A percentile compares a stretch with the other conserved stretches of the same genome.
Evolutionary conservation across 441 rosid species (phyloP).

Genomic region (Cnidoscolus chayamansa): DNA sequence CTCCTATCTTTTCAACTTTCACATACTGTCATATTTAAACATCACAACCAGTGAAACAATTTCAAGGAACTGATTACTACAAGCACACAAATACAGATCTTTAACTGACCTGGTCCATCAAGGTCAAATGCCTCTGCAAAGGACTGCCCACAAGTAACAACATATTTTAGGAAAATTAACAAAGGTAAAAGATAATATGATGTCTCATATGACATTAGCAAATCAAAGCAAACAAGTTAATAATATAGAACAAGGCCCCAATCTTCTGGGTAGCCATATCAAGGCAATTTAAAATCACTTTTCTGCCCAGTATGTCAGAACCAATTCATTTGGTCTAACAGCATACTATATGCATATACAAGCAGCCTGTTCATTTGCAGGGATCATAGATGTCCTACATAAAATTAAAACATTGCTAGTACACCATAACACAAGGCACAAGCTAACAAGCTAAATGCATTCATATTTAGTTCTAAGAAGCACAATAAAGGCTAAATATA

Average conservation of each 20-base stretch:
- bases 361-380: not conserved
- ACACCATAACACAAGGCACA: no score
- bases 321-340: not conserved
- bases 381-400: no score
- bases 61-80: not conserved
- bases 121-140: constrained; percentile 8
- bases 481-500: no score
- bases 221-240: not conserved
- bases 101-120: constrained; percentile 13
- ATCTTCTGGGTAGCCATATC: not conserved
- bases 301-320: not conserved
- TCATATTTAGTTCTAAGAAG: no score
- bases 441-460: no score
- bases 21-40: constrained; percentile 56
- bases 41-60: not conserved
- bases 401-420: no score
- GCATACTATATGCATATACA: no score
- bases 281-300: not conserved
- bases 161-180: not conserved
- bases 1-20: constrained; percentile 97
- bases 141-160: not conserved
- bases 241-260: not conserved
- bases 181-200: not conserved
- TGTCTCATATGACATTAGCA: not conserved
- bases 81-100: not conserved